These are phyloP conservation scores for Chiua sp. DNA, from an alignment of 1,284 basidiomycete species.

Conservation along the genomic window DNA sequence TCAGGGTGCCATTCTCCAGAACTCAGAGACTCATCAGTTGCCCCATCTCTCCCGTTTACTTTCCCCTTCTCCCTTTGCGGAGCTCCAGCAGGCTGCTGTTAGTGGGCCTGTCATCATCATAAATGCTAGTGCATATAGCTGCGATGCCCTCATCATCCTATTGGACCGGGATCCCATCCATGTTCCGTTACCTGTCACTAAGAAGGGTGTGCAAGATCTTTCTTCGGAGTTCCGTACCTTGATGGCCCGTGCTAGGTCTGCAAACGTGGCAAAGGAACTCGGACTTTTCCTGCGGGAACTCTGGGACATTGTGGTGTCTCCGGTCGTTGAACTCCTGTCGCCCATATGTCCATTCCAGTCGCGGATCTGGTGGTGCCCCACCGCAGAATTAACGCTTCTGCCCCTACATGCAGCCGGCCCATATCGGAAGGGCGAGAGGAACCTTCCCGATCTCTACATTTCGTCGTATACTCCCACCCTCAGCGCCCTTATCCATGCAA, in stretches of 20 bases:
- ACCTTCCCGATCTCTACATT: no score
- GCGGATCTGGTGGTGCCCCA: background rate
- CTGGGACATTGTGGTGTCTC: background rate
- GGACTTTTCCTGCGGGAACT: background rate
- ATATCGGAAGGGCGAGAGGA: no score
- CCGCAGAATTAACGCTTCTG: background rate
- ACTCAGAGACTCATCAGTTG: no score
- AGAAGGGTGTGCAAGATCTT: no score
- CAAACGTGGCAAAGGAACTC: background rate
- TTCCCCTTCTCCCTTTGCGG: background rate
- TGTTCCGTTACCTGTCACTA: background rate
- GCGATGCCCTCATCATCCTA: conserved; percentile 18
- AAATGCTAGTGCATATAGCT: background rate
- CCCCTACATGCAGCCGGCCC: no score
- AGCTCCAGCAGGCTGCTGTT: conserved; percentile 15
- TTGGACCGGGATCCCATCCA: conserved; percentile 12
- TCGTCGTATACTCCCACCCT: no score
- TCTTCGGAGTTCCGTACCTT: background rate
- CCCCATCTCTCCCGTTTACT: no score
- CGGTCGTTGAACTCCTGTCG: background rate
- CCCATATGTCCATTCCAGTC: background rate
- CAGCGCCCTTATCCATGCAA: background rate
- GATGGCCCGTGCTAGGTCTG: background rate
- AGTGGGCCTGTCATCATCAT: conserved; percentile 38
- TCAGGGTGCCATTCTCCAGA: no score